A percentile compares a stretch with the other conserved stretches of the same genome.
Conservation (phyloP, 805 yeast genomes). For the Ogataea zsoltii region DNA sequence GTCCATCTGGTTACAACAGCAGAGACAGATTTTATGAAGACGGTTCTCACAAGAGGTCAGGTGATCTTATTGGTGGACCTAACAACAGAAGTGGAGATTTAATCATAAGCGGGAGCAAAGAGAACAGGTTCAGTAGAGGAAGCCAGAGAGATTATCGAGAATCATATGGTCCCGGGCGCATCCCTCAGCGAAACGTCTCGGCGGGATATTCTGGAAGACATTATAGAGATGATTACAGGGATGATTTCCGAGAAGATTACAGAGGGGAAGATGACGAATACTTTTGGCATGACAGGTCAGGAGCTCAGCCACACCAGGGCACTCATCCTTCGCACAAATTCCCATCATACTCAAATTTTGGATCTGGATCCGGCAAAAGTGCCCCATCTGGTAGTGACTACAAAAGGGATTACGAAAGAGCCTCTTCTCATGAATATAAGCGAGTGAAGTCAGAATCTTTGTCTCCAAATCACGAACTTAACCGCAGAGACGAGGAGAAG, state of each 20-base stretch:
- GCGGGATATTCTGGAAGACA: constrained; percentile 16
- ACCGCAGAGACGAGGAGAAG: constrained; percentile 12
- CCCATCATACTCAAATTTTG: constrained; percentile 4
- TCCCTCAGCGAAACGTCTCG: constrained; percentile 7
- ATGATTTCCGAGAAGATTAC: constrained; percentile 15
- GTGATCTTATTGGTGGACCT: constrained; percentile 22
- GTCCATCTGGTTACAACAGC: constrained; percentile 9
- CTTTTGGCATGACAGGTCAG: constrained; percentile 9
- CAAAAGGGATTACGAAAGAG: constrained; percentile 14
- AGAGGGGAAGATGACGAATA: constrained; percentile 17
- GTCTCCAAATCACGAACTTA: constrained; percentile 15
- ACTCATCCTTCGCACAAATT: constrained; percentile 9
- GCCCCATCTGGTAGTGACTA: constrained; percentile 8
- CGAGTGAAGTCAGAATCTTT: constrained; percentile 15
- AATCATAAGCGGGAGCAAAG: constrained; percentile 17
- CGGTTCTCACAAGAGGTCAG: constrained; percentile 20
- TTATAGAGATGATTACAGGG: constrained; percentile 14
- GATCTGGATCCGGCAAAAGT: constrained; percentile 1
- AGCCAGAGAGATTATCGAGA: constrained; percentile 22
- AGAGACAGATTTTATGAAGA: constrained; percentile 19
- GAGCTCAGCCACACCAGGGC: constrained; percentile 1
- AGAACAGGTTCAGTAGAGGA: constrained; percentile 16
- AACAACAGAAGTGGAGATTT: constrained; percentile 25
- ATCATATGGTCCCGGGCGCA: constrained; percentile 9
- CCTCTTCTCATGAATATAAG: constrained; percentile 4